Conservation (phyloP, 768 basidiomycete genomes). For the Solioccasus polychromus region DNA sequence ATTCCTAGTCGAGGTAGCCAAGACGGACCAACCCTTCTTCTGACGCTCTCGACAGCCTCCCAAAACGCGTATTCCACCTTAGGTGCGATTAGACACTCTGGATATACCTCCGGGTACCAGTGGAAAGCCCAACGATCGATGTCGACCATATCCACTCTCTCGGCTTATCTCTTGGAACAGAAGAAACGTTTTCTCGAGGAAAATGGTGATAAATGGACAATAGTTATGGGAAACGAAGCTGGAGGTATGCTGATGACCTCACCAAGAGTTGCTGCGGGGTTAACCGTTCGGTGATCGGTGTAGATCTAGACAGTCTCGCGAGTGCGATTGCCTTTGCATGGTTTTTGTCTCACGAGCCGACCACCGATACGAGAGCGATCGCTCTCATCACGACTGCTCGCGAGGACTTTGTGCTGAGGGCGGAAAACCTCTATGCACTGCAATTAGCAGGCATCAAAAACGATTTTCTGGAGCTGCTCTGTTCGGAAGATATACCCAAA, state of each 20-base stretch:
- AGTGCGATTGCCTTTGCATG: constrained; percentile 84
- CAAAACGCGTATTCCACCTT: not conserved
- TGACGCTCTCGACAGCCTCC: not conserved
- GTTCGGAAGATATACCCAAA: constrained; percentile 60
- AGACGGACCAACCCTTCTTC: too few species aligned
- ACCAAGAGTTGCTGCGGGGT: not conserved
- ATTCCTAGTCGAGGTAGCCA: not conserved
- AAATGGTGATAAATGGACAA: constrained; percentile 64
- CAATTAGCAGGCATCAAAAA: constrained; percentile 51
- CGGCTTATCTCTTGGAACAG: constrained; percentile 41
- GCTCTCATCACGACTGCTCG: constrained; percentile 71
- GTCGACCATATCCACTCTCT: constrained; percentile 26
- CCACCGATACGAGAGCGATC: constrained; percentile 48
- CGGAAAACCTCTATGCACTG: constrained; percentile 84
- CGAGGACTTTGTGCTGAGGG: constrained; percentile 71
- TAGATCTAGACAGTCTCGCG: constrained; percentile 90
- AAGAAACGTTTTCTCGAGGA: constrained; percentile 64
- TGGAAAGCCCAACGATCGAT: constrained; percentile 15
- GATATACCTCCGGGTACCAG: not conserved
- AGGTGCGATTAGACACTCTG: not conserved
- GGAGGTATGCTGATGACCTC: constrained; percentile 62
- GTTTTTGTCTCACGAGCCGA: constrained; percentile 45
- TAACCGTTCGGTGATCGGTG: not conserved
- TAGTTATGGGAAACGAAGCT: constrained; percentile 95
- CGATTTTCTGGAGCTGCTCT: constrained; percentile 56